These are phyloP conservation scores for Annulohypoxylon nitens DNA, from an alignment of 495 filamentous ascomycete genomes.

Conservation along the genomic window DNA sequence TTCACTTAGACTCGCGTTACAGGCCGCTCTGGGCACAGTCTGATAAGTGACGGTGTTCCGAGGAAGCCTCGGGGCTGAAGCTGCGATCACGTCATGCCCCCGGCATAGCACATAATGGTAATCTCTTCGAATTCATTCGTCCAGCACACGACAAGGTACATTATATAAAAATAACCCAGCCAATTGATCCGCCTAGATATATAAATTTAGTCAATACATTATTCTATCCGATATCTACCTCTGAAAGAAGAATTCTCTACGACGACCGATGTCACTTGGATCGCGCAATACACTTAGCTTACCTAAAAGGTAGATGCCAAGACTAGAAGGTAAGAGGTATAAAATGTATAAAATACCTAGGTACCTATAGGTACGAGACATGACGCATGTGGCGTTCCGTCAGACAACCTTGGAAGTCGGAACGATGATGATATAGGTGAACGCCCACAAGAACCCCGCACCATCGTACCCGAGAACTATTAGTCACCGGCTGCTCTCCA, in stretches of 20 bases:
- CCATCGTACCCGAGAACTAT: constrained; percentile 37
- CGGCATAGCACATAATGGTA: constrained; percentile 30
- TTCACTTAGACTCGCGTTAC: constrained; percentile 2
- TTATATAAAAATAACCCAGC: background rate
- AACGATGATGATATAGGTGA: constrained; percentile 43
- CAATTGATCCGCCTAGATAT: constrained; percentile 3
- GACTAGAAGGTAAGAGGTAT: too few species aligned
- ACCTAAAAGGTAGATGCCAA: background rate
- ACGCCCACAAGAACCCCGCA: constrained; percentile 63
- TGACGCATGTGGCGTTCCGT: too few species aligned
- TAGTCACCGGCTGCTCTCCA: too few species aligned
- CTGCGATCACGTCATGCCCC: constrained; percentile 37
- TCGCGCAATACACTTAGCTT: background rate
- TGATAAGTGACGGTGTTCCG: background rate
- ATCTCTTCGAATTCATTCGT: background rate
- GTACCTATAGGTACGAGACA: too few species aligned
- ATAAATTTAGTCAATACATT: background rate
- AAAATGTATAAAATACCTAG: too few species aligned
- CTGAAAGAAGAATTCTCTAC: too few species aligned
- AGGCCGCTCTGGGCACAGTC: background rate
- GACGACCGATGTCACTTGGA: background rate
- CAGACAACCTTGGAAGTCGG: too few species aligned
- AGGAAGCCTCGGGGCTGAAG: constrained; percentile 8
- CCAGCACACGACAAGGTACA: background rate
- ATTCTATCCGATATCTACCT: background rate